Evolutionary conservation across 2,329 filamentous ascomycete genomes (phyloP).

Genomic region (Pseudogymnoascus pannorum): DNA sequence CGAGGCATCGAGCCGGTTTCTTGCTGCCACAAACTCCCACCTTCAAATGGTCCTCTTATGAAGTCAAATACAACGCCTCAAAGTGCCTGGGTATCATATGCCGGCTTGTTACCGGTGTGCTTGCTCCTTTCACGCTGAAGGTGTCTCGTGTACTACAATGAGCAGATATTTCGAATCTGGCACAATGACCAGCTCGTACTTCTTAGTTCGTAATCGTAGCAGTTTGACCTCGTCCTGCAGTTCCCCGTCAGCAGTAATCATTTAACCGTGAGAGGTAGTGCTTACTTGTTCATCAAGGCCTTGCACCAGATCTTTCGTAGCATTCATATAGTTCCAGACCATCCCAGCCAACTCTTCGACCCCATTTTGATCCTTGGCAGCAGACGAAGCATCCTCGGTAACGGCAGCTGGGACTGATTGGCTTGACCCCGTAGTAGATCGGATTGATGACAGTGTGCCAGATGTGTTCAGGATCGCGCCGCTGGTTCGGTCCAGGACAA

Average conservation of each 20-base stretch:
- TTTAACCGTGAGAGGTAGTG: conserved; percentile 10
- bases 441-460: conserved; percentile 52
- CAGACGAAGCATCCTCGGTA: conserved; percentile 9
- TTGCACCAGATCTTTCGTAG: conserved; percentile 61
- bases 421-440: conserved; percentile 24
- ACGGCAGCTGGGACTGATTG: background rate
- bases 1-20: background rate
- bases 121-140: conserved; percentile 45
- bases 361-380: conserved; percentile 38
- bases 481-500: conserved; percentile 64
- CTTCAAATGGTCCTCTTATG: background rate
- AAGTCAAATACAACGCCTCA: conserved; percentile 10
- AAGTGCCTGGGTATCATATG: conserved; percentile 12
- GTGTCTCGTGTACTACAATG: conserved; percentile 76
- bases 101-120: background rate
- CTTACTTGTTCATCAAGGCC: conserved; percentile 64
- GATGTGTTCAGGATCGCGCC: conserved; percentile 70
- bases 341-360: conserved; percentile 67
- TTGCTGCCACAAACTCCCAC: background rate
- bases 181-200: conserved; percentile 77
- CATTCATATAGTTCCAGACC: conserved; percentile 69
- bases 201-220: conserved; percentile 70
- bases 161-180: conserved; percentile 73
- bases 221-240: conserved; percentile 69
- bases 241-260: background rate